Percentiles rank a stretch among this genome's conserved stretches.
Evolutionary conservation across 2,329 filamentous ascomycete species (phyloP).

Genomic region (Plectosphaerella plurivora): DNA sequence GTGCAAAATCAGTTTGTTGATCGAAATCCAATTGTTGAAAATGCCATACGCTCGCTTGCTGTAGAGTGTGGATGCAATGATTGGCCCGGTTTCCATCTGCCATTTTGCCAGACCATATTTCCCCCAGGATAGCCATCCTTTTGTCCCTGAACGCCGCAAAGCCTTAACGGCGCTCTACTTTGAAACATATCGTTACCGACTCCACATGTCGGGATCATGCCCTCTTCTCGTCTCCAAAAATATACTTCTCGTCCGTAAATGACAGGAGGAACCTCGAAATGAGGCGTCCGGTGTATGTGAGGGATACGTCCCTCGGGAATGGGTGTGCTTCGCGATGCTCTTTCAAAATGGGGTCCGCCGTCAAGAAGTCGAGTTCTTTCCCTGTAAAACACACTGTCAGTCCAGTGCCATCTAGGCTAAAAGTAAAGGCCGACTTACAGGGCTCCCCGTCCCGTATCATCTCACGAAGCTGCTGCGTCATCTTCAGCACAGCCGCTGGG

Average conservation of each 20-base stretch:
- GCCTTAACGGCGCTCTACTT: no score
- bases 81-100: no score
- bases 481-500: slow-evolving; percentile 30
- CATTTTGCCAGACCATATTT: no score
- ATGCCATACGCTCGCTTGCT: background rate
- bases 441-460: slow-evolving; percentile 24
- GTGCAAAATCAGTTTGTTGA: background rate
- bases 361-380: slow-evolving; percentile 38
- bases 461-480: slow-evolving; percentile 40
- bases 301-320: slow-evolving; percentile 41
- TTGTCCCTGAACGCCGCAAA: no score
- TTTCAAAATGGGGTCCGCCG: slow-evolving; percentile 41
- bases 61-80: no score
- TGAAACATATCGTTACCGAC: no score
- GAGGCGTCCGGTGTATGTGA: slow-evolving; percentile 49
- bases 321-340: slow-evolving; percentile 33
- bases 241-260: slow-evolving; percentile 44
- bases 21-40: background rate
- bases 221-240: slow-evolving; percentile 29
- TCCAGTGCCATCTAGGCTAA: background rate
- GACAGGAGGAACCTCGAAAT: slow-evolving; percentile 51
- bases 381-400: slow-evolving; percentile 30
- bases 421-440: background rate
- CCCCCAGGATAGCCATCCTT: no score
- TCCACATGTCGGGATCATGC: no score